Conservation (phyloP, 2,329 filamentous ascomycete species). For the Penicillium sclerotiorum region DNA sequence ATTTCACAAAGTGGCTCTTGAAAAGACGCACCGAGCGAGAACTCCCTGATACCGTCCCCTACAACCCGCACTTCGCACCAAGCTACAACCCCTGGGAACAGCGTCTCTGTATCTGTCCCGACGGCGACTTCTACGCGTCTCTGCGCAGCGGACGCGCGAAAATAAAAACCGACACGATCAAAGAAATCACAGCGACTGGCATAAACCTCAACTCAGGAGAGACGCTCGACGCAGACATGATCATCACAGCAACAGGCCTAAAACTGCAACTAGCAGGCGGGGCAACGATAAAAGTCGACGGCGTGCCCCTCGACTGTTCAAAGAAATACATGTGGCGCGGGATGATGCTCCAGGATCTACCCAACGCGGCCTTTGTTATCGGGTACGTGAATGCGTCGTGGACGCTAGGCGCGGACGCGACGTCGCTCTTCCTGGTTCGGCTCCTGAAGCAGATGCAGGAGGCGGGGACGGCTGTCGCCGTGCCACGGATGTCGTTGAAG, state of each 20-base stretch:
- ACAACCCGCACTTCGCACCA: conserved; percentile 64
- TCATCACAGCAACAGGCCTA: conserved; percentile 45
- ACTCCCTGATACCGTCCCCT: conserved; percentile 56
- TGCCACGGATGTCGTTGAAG: conserved; percentile 25
- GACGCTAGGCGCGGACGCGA: conserved; percentile 42
- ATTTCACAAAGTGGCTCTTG: background rate
- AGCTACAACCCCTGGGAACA: conserved; percentile 69
- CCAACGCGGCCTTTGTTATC: conserved; percentile 38
- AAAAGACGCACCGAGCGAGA: conserved; percentile 10
- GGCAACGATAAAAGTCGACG: conserved; percentile 32
- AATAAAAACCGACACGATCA: conserved; percentile 57
- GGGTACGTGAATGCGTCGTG: conserved; percentile 41
- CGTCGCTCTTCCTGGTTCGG: conserved; percentile 31
- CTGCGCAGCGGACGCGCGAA: conserved; percentile 51
- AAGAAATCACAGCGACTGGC: conserved; percentile 46
- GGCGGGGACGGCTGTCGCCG: conserved; percentile 12
- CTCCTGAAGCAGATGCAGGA: conserved; percentile 29
- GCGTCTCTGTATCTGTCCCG: conserved; percentile 66
- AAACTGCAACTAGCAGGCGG: conserved; percentile 36
- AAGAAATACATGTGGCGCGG: conserved; percentile 39
- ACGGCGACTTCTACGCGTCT: conserved; percentile 58
- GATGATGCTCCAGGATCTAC: conserved; percentile 41
- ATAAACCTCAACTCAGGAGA: conserved; percentile 49
- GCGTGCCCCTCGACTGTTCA: conserved; percentile 20
- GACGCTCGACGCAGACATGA: conserved; percentile 35